Evolutionary conservation across 192 early-diverging fungal genomes (phyloP), one percentile per base, ranked within the genome.

Genomic region (Backusella circina): DNA sequence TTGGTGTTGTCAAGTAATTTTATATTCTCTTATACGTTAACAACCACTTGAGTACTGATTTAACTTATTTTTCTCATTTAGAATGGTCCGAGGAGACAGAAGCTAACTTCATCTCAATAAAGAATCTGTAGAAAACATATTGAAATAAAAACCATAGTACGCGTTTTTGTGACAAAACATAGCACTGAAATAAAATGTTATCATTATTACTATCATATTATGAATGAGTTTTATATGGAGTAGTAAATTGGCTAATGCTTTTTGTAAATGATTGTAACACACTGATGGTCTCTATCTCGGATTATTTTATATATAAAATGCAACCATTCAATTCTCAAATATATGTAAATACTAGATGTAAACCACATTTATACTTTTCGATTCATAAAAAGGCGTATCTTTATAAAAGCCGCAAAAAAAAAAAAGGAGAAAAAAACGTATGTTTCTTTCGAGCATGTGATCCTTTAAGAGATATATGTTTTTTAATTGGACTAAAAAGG

Each of bases 1-100:
- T 47, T 61, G 77, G 77, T 37, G 23, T 30, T 37, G 16, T 68
- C 16, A 64, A 69, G 77, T 78, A 78, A 69, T n/a, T 54, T n/a
- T 15, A 38, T 16, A 5, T 18, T 33, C 7, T 13, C 28, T 15
- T 28, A 23, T 21, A 61, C 8, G 2, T 61, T 28, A 61, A 23
- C 3, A 61, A 61, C 23, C 0, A 12, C 13, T 28, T 13, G 26
- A 26, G n/a, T 61, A 10, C 8, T 61, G 12, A 61, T 12, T 28
- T 13, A 28, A 26, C 0, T 13, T 26, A 4, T 12, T 28, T 61
- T 61, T 61, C 23, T 61, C 54, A 61, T 61, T 47, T 70, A 70
- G 69, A 70, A 70, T 70, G 69, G 37, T 30, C 37, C 38, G 38
- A 44, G 69, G 69, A 10, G 39, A 70, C 37, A 70, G 21, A 70